Conservation (phyloP, 768 basidiomycete species). For the Phaeotremella fagi region DNA sequence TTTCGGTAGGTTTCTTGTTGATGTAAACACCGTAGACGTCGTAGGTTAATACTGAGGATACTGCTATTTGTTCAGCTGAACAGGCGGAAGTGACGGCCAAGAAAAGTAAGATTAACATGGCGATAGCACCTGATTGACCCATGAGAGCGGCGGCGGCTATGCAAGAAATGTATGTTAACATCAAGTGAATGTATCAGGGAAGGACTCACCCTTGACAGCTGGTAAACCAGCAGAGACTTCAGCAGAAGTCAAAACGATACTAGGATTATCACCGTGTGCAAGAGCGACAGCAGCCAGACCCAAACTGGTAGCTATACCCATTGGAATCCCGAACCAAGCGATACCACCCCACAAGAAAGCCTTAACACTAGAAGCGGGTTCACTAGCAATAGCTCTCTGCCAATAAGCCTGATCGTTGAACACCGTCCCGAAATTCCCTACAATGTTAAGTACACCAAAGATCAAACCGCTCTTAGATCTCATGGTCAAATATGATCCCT, state of each 20-base stretch:
- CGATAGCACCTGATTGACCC: constrained; percentile 71
- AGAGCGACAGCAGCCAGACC: constrained; percentile 85
- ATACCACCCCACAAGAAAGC: constrained; percentile 84
- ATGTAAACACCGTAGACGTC: constrained; percentile 58
- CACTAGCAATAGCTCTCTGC: constrained; percentile 81
- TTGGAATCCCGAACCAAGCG: constrained; percentile 88
- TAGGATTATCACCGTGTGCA: constrained; percentile 52
- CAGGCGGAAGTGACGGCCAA: constrained; percentile 73
- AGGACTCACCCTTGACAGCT: constrained; percentile 51
- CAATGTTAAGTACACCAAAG: constrained; percentile 80
- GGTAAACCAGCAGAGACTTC: constrained; percentile 84
- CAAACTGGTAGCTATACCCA: constrained; percentile 74
- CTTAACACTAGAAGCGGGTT: constrained; percentile 79
- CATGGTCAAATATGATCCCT: constrained; percentile 80
- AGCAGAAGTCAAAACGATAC: constrained; percentile 52
- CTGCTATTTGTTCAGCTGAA: constrained; percentile 85
- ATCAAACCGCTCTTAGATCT: constrained; percentile 70
- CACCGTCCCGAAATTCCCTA: constrained; percentile 69
- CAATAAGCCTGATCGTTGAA: constrained; percentile 67
- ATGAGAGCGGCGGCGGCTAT: constrained; percentile 70
- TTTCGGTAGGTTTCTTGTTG: constrained; percentile 69
- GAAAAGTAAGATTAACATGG: constrained; percentile 71
- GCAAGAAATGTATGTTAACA: constrained; percentile 45
- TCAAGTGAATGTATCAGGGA: not conserved
- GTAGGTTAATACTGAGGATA: constrained; percentile 53